A percentile compares a stretch with the other conserved stretches of the same genome.
Evolutionary conservation across 805 yeast genomes (phyloP).

Genomic region (Pichia sporocuriosa): DNA sequence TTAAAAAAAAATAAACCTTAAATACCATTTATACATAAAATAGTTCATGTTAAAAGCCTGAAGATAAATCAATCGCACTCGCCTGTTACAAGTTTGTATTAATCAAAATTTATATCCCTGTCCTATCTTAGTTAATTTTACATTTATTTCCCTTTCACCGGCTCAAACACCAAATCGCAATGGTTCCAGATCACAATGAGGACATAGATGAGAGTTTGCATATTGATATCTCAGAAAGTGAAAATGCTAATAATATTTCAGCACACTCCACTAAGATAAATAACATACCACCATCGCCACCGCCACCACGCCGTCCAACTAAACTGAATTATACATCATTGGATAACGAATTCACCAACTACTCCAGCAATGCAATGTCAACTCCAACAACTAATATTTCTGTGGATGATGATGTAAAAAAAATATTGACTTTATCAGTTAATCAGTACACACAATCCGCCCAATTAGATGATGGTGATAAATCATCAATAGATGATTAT

Average conservation of each 20-base stretch:
- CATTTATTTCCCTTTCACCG: no score
- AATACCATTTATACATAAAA: no score
- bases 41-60: no score
- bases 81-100: no score
- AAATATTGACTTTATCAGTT: constrained; percentile 19
- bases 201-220: neutral
- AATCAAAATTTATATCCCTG: no score
- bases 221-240: neutral
- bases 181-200: no score
- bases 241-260: neutral
- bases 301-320: constrained; percentile 4
- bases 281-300: constrained; percentile 6
- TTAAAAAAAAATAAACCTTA: no score
- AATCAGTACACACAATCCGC: constrained; percentile 7
- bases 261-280: constrained; percentile 1
- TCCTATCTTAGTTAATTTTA: no score
- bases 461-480: constrained; percentile 15
- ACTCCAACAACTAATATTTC: neutral
- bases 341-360: neutral
- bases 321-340: neutral
- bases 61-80: no score
- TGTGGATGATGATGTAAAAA: constrained; percentile 23
- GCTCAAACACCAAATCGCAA: no score
- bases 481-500: neutral
- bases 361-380: neutral